Conservation (phyloP, 345 rosid species). For the Atalantia buxifolia region DNA sequence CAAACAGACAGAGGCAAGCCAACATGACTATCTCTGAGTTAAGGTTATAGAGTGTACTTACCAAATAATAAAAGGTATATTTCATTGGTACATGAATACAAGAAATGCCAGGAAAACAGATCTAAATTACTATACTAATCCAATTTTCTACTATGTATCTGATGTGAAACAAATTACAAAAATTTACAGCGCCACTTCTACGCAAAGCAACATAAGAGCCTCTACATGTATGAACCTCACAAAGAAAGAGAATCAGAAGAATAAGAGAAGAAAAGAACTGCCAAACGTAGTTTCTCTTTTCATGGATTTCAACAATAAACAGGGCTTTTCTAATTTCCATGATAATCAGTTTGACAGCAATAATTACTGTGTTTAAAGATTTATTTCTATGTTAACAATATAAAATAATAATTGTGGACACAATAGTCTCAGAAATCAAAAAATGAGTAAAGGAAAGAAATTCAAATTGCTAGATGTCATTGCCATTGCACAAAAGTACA, state of each 20-base stretch:
- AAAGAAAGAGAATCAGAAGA: neutral
- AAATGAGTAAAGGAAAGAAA: neutral
- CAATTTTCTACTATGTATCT: neutral
- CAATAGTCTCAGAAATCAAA: neutral
- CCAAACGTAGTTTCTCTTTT: neutral
- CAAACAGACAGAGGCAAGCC: neutral
- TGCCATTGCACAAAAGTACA: neutral
- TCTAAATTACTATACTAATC: neutral
- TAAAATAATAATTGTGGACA: neutral
- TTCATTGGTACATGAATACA: neutral
- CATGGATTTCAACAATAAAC: neutral
- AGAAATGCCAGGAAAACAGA: neutral
- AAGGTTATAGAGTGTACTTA: neutral
- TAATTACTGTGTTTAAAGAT: neutral
- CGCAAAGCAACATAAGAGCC: neutral
- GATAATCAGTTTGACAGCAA: neutral
- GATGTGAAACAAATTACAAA: neutral
- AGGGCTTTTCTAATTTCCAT: neutral
- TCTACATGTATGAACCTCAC: neutral
- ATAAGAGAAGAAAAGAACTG: neutral
- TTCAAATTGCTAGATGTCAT: neutral
- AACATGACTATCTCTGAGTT: neutral
- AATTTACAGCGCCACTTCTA: neutral
- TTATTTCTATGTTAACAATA: neutral
- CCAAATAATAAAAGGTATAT: neutral